Evolutionary conservation across 2,329 filamentous ascomycete genomes (phyloP).

Genomic region (Apiospora saccharicola): DNA sequence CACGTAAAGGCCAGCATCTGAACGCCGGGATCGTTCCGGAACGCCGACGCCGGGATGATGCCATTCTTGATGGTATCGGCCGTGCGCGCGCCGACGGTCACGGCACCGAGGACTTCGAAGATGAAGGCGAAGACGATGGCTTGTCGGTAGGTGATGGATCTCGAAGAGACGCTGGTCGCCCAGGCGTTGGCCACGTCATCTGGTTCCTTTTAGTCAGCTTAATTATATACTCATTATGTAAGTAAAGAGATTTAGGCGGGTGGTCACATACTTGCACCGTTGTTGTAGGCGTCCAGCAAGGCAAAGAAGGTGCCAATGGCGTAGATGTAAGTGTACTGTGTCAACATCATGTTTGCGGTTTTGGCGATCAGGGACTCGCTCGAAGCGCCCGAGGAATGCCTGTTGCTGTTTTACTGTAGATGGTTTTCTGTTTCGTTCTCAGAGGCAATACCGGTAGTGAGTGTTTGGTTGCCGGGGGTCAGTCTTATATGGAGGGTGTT

Average conservation of each 20-base stretch:
- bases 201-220: constrained; percentile 40
- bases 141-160: constrained; percentile 74
- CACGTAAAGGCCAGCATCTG: constrained; percentile 74
- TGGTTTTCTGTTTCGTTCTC: background rate
- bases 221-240: constrained; percentile 17
- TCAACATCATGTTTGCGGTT: constrained; percentile 60
- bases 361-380: background rate
- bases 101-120: constrained; percentile 73
- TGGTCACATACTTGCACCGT: constrained; percentile 71
- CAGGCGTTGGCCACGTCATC: constrained; percentile 87
- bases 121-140: constrained; percentile 71
- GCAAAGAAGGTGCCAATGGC: constrained; percentile 79
- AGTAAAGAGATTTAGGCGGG: too few species aligned
- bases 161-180: constrained; percentile 85
- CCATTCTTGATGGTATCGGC: constrained; percentile 83
- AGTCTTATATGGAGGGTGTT: background rate
- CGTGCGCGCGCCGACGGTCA: constrained; percentile 72
- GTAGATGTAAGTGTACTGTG: constrained; percentile 75
- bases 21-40: constrained; percentile 67
- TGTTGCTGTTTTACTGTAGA: background rate
- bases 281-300: constrained; percentile 80
- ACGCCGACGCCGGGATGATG: constrained; percentile 69
- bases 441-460: background rate
- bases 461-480: background rate
- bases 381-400: background rate